phyloP scores from a whole-genome alignment of 2,329 filamentous ascomycete genomes.

The Botrytis fragariae region DNA sequence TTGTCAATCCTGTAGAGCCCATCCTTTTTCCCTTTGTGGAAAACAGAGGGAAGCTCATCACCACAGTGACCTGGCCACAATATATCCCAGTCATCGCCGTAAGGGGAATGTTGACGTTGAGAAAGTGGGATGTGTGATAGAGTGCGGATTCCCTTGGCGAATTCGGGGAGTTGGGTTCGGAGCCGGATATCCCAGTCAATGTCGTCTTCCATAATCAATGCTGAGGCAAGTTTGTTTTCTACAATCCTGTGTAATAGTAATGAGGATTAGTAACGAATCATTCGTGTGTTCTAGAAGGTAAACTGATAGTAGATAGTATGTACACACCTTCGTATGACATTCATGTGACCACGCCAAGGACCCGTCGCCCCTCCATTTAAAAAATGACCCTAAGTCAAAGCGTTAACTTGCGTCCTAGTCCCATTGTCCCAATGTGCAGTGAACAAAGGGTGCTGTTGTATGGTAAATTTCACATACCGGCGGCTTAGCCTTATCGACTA shows the following conservation, averaged over 20 bases:
- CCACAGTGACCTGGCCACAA: constrained; percentile 42
- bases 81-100: constrained; percentile 42
- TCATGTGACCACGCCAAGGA: constrained; percentile 44
- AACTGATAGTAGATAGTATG: not conserved
- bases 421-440: not conserved
- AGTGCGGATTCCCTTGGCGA: constrained; percentile 28
- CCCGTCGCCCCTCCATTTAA: constrained; percentile 38
- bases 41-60: constrained; percentile 13
- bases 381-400: constrained; percentile 7
- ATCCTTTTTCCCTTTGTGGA: constrained; percentile 16
- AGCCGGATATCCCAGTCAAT: constrained; percentile 45
- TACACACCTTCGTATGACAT: constrained; percentile 37
- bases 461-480: constrained; percentile 22
- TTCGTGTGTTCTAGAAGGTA: not conserved
- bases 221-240: constrained; percentile 32
- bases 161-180: constrained; percentile 37
- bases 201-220: constrained; percentile 45
- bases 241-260: constrained; percentile 27
- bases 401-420: not conserved
- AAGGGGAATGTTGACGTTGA: constrained; percentile 30
- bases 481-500: constrained; percentile 45
- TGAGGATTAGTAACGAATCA: not conserved
- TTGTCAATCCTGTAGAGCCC: constrained; percentile 30
- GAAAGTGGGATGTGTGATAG: constrained; percentile 20
- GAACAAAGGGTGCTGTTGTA: too few relatives aligned